These are phyloP conservation scores for Saraca asoca DNA, from an alignment of 331 rosid genomes.

Conservation along the genomic window DNA sequence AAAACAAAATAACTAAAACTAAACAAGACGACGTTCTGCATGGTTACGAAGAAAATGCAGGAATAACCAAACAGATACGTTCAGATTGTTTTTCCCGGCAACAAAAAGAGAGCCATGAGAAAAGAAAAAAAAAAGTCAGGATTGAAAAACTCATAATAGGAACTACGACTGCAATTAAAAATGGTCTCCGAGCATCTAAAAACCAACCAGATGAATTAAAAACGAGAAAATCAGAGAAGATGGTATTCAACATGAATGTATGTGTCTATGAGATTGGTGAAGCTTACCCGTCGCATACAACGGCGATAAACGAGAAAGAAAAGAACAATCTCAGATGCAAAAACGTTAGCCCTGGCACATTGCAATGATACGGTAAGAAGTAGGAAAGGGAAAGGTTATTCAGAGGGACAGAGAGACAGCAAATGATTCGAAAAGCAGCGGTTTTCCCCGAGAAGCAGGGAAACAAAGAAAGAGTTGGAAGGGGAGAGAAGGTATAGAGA, in stretches of 20 bases:
- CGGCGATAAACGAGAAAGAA: too few relatives aligned
- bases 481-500: conserved; percentile 13
- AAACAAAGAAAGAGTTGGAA: neutral
- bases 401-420: too few relatives aligned
- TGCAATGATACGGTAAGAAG: too few relatives aligned
- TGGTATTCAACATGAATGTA: neutral
- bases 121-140: neutral
- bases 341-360: too few relatives aligned
- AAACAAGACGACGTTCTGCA: neutral
- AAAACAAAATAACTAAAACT: too few relatives aligned
- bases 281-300: too few relatives aligned
- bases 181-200: too few relatives aligned
- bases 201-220: neutral
- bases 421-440: too few relatives aligned
- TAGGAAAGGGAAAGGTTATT: too few relatives aligned
- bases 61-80: neutral
- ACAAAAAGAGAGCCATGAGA: neutral
- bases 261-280: neutral
- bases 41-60: neutral
- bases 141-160: neutral
- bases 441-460: neutral
- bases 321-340: too few relatives aligned
- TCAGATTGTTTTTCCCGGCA: neutral
- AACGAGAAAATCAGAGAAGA: conserved; percentile 1
- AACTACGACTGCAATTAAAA: too few relatives aligned